Evolutionary conservation across 2,329 filamentous ascomycete species (phyloP), one percentile per base, ranked within the genome.

Genomic region (Huntiella omanensis): DNA sequence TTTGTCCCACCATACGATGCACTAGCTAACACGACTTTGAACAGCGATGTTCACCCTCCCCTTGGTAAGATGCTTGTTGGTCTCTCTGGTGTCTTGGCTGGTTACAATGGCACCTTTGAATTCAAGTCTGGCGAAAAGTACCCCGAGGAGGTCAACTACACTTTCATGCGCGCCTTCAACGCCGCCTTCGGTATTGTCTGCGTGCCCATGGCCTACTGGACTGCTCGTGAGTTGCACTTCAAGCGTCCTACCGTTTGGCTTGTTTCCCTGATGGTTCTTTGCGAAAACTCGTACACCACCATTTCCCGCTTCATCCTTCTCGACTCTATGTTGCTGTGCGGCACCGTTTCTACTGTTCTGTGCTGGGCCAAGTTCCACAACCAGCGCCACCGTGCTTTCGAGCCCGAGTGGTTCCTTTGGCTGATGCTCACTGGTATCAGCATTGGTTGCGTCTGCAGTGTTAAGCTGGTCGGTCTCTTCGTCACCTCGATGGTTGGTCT

Each of bases 121-220:
- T 98, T 98, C 73, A 98, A 98, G 65, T 96, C 88, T 46, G 91
- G 91, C 60, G 91, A 96, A 59, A 86, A 75, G 46, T 98, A 98
- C 61, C 91, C 91, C 8, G 76, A 79, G 54, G 85, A 96, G 57
- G 71, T 98, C 59, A 81, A 98, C 69, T 98, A 93, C 63, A 92
- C 87, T 55, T 94, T 94, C 59, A 98, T 98, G 92, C 84, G 91
- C 55, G 73, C 88, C 51, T 98, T 98, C 74, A 98, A 96, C 62
- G 82, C 88, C 53, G 76, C 85, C 52, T 98, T 96, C 60, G 91
- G 91, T 50, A 88, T 87, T 51, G 69, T 91, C 50, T 95, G 85
- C 59, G 78, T 98, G 40, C 91, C 91, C 13, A 66, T 98, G 63
- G 88, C 91, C 48, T 98, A 96, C 68, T 96, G 75, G 62, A 98